phyloP scores from a whole-genome alignment of 1,284 basidiomycete species.

The Erythrobasidium hasegawianum region DNA sequence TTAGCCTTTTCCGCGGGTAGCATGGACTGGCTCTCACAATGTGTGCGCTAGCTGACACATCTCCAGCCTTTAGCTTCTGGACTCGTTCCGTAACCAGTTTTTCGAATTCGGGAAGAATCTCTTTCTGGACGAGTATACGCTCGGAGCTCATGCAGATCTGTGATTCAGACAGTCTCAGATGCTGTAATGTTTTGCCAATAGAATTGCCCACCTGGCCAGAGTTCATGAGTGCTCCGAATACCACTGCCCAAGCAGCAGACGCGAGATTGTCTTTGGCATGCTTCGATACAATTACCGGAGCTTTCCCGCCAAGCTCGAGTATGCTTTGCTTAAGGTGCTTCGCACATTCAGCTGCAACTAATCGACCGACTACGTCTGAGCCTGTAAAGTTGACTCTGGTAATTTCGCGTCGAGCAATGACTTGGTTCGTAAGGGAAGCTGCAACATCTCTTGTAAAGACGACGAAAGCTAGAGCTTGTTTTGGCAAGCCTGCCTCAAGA shows the following conservation, averaged over 20 bases:
- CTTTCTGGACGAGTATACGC: constrained; percentile 60
- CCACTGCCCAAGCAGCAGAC: constrained; percentile 56
- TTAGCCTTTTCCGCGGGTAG: constrained; percentile 36
- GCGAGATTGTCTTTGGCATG: constrained; percentile 57
- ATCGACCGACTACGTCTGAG: constrained; percentile 50
- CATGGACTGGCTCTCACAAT: constrained; percentile 1
- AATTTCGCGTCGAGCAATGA: constrained; percentile 58
- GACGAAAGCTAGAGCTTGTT: constrained; percentile 59
- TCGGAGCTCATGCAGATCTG: constrained; percentile 70
- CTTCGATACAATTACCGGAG: constrained; percentile 54
- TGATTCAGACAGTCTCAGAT: background rate
- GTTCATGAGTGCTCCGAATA: constrained; percentile 58
- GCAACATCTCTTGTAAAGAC: constrained; percentile 56
- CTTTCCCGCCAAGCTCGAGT: constrained; percentile 53
- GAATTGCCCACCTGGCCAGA: constrained; percentile 52
- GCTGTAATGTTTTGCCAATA: too few relatives aligned
- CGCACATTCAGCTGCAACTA: constrained; percentile 46
- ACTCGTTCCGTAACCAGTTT: constrained; percentile 47
- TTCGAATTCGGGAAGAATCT: constrained; percentile 48
- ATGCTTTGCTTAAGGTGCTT: constrained; percentile 51
- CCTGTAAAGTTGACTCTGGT: constrained; percentile 53
- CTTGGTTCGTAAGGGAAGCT: constrained; percentile 54
- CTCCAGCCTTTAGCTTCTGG: constrained; percentile 13
- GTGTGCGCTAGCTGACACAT: constrained; percentile 36
- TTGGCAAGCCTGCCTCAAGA: constrained; percentile 57